Conservation (phyloP, 805 yeast species). For the Sporopachydermia quercuum region DNA sequence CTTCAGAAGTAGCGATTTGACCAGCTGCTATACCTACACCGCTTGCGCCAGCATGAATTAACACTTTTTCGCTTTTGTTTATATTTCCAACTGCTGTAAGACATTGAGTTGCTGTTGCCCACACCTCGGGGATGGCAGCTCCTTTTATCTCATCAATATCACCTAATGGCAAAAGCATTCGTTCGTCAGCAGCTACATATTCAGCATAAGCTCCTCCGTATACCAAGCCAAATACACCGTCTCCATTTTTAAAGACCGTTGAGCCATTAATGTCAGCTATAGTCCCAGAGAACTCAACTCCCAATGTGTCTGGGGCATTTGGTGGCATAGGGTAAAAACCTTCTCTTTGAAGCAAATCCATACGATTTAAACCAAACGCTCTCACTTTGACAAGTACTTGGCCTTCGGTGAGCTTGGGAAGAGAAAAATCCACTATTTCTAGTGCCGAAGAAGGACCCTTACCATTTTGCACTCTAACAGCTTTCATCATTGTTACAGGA, state of each 20-base stretch:
- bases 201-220: slow-evolving; percentile 25
- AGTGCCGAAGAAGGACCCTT: slow-evolving; percentile 16
- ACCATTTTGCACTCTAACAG: slow-evolving; percentile 14
- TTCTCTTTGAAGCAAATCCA: slow-evolving; percentile 19
- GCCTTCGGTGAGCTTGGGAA: slow-evolving; percentile 11
- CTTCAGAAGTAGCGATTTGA: slow-evolving; percentile 22
- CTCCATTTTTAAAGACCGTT: slow-evolving; percentile 16
- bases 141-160: slow-evolving; percentile 13
- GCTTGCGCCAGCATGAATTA: slow-evolving; percentile 21
- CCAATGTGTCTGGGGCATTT: slow-evolving; percentile 16
- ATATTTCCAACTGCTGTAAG: slow-evolving; percentile 16
- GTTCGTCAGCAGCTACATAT: slow-evolving; percentile 15
- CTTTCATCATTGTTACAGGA: too few relatives aligned
- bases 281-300: slow-evolving; percentile 23
- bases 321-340: slow-evolving; percentile 19
- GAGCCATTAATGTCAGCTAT: slow-evolving; percentile 9
- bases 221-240: slow-evolving; percentile 21
- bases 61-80: slow-evolving; percentile 14
- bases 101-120: slow-evolving; percentile 23
- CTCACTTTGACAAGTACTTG: slow-evolving; percentile 18
- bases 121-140: slow-evolving; percentile 20
- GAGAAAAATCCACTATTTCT: slow-evolving; percentile 10
- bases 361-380: slow-evolving; percentile 20
- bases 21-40: slow-evolving; percentile 20
- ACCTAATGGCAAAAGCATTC: slow-evolving; percentile 14